A percentile compares a stretch with the other conserved stretches of the same genome.
Evolutionary conservation across 2,329 filamentous ascomycete genomes (phyloP).

Genomic region (Diaporthe caulivora): DNA sequence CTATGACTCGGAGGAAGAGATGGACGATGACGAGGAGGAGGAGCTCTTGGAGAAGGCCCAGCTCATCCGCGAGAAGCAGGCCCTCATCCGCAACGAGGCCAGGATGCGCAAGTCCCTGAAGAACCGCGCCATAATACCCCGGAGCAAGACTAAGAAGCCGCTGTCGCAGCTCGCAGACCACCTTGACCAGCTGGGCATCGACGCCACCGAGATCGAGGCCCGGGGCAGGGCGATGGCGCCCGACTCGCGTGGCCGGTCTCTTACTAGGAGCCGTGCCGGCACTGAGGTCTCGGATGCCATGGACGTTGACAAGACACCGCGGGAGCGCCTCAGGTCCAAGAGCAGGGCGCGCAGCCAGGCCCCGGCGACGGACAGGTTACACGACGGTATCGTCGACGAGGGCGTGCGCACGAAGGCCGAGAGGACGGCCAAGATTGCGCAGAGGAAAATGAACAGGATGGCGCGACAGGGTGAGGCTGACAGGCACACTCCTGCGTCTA

Average conservation of each 20-base stretch:
- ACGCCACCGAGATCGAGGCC: slow-evolving; percentile 79
- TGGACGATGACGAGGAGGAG: slow-evolving; percentile 90
- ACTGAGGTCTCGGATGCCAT: slow-evolving; percentile 79
- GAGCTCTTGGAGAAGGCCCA: slow-evolving; percentile 93
- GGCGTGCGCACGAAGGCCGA: slow-evolving; percentile 82
- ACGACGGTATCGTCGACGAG: slow-evolving; percentile 81
- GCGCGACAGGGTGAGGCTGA: slow-evolving; percentile 97
- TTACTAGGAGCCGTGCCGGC: slow-evolving; percentile 71
- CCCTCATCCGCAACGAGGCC: slow-evolving; percentile 92
- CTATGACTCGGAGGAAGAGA: slow-evolving; percentile 86
- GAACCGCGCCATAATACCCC: slow-evolving; percentile 94
- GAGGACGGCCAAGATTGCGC: slow-evolving; percentile 86
- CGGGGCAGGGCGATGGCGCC: slow-evolving; percentile 77
- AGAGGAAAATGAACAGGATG: slow-evolving; percentile 99
- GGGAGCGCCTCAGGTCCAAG: slow-evolving; percentile 77
- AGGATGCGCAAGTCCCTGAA: slow-evolving; percentile 97
- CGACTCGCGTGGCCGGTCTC: slow-evolving; percentile 77
- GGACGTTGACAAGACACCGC: slow-evolving; percentile 74
- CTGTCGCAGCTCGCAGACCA: slow-evolving; percentile 89
- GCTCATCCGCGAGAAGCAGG: slow-evolving; percentile 93
- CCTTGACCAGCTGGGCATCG: slow-evolving; percentile 86
- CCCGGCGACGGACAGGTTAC: slow-evolving; percentile 74
- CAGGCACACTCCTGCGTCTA: slow-evolving; percentile 83
- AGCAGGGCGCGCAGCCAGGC: slow-evolving; percentile 74
- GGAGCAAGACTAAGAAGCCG: slow-evolving; percentile 83